These are phyloP conservation scores for Calonectria pauciramosa DNA, from an alignment of 2,329 filamentous ascomycete genomes.

Conservation along the genomic window DNA sequence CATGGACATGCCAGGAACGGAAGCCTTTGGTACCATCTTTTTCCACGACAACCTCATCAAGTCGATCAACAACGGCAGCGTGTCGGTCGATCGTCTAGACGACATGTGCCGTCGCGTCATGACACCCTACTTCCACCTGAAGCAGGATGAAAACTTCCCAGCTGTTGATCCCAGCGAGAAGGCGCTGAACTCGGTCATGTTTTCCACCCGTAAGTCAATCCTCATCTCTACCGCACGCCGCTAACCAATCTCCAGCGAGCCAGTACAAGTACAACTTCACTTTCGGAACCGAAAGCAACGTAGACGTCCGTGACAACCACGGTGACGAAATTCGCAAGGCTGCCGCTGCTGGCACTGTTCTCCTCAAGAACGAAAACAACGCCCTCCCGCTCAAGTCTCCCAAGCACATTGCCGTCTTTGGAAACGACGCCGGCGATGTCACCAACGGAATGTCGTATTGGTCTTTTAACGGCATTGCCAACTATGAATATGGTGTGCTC, in stretches of 20 bases:
- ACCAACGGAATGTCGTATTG: constrained; percentile 69
- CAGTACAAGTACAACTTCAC: constrained; percentile 49
- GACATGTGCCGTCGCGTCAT: constrained; percentile 3
- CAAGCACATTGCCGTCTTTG: constrained; percentile 68
- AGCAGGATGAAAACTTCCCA: constrained; percentile 61
- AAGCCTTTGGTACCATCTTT: neutral
- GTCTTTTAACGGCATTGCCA: constrained; percentile 68
- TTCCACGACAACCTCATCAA: neutral
- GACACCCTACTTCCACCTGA: neutral
- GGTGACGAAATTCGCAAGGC: constrained; percentile 68
- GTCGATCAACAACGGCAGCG: neutral
- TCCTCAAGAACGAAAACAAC: constrained; percentile 77
- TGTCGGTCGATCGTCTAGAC: neutral
- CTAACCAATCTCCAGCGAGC: neutral
- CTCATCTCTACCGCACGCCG: neutral
- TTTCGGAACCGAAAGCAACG: neutral
- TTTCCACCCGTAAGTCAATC: neutral
- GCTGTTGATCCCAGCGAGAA: constrained; percentile 48
- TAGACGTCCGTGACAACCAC: constrained; percentile 64
- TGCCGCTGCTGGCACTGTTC: constrained; percentile 68
- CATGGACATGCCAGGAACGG: constrained; percentile 62
- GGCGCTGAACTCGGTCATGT: neutral
- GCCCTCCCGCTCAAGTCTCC: constrained; percentile 69
- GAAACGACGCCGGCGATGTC: constrained; percentile 62
- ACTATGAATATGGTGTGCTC: constrained; percentile 69